phyloP scores from a whole-genome alignment of 2,329 filamentous ascomycete genomes.

The Aureobasidium sp. region DNA sequence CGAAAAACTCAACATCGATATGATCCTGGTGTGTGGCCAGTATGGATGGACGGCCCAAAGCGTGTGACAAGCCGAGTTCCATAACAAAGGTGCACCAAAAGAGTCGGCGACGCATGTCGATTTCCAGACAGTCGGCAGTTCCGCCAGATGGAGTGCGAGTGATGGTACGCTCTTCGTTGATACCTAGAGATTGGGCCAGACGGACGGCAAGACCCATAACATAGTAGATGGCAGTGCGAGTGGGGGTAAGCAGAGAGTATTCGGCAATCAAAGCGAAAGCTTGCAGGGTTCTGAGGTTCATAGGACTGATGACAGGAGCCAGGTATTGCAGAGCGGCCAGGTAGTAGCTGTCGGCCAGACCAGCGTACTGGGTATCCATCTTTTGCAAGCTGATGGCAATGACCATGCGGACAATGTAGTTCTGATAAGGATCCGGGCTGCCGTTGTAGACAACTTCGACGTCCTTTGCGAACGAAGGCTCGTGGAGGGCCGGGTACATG shows the following conservation, averaged over 20 bases:
- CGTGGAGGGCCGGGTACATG: slow-evolving; percentile 80
- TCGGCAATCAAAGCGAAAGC: slow-evolving; percentile 80
- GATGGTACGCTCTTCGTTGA: slow-evolving; percentile 85
- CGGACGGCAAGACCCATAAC: slow-evolving; percentile 81
- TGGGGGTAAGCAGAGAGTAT: slow-evolving; percentile 88
- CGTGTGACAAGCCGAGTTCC: slow-evolving; percentile 81
- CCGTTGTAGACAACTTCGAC: slow-evolving; percentile 74
- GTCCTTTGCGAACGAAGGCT: slow-evolving; percentile 66
- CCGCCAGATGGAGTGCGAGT: slow-evolving; percentile 51
- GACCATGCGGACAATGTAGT: slow-evolving; percentile 84
- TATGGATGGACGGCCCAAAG: slow-evolving; percentile 76
- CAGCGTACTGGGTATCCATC: slow-evolving; percentile 80
- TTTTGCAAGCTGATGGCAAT: slow-evolving; percentile 94
- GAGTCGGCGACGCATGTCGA: slow-evolving; percentile 82
- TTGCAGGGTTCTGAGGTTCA: slow-evolving; percentile 83
- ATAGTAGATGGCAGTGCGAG: slow-evolving; percentile 86
- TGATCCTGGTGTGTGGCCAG: slow-evolving; percentile 76
- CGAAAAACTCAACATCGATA: slow-evolving; percentile 79
- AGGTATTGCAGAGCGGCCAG: slow-evolving; percentile 78
- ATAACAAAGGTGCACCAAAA: slow-evolving; percentile 84
- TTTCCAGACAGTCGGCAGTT: slow-evolving; percentile 58
- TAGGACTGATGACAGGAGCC: slow-evolving; percentile 74
- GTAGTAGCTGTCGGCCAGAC: slow-evolving; percentile 90
- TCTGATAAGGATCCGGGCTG: slow-evolving; percentile 64
- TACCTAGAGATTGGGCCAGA: slow-evolving; percentile 78